phyloP scores from a whole-genome alignment of 352 stramenopile species.

The Pythium brassicae region DNA sequence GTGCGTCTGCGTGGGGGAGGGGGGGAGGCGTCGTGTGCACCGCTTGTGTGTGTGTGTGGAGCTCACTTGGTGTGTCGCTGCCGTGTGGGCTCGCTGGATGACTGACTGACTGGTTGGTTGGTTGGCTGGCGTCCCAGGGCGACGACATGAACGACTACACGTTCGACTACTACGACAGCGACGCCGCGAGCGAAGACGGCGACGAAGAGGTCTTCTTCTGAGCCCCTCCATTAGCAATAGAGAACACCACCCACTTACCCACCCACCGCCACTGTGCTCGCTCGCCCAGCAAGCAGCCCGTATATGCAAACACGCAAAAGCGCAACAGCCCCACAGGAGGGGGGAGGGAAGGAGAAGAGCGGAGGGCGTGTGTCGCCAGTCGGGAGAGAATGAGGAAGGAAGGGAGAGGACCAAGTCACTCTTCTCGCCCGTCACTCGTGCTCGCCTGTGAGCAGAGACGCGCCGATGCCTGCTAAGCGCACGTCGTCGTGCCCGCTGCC shows the following conservation, averaged over 20 bases:
- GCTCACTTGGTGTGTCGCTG: too few relatives aligned
- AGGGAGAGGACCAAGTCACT: too few relatives aligned
- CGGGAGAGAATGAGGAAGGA: too few relatives aligned
- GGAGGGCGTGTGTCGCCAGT: too few relatives aligned
- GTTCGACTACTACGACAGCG: constrained; percentile 78
- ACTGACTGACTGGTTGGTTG: neutral
- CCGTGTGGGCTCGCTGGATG: too few relatives aligned
- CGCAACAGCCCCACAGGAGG: too few relatives aligned
- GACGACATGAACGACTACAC: constrained; percentile 83
- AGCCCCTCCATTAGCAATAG: neutral
- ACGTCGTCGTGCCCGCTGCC: constrained; percentile 34
- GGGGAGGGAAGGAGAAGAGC: too few relatives aligned
- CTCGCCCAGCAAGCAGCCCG: too few relatives aligned
- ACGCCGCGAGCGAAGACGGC: constrained; percentile 58
- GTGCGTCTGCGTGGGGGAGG: too few relatives aligned
- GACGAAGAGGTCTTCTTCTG: constrained; percentile 81
- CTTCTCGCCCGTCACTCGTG: constrained; percentile 63
- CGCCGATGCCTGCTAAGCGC: constrained; percentile 34
- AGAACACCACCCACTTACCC: neutral
- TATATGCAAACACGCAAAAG: neutral
- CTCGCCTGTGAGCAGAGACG: constrained; percentile 45
- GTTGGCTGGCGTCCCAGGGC: constrained; percentile 9
- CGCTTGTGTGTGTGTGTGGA: neutral
- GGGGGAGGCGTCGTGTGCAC: too few relatives aligned
- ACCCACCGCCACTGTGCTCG: constrained; percentile 1